phyloP scores from a whole-genome alignment of 2,329 filamentous ascomycete genomes.

The Aspergillus fischeri region DNA sequence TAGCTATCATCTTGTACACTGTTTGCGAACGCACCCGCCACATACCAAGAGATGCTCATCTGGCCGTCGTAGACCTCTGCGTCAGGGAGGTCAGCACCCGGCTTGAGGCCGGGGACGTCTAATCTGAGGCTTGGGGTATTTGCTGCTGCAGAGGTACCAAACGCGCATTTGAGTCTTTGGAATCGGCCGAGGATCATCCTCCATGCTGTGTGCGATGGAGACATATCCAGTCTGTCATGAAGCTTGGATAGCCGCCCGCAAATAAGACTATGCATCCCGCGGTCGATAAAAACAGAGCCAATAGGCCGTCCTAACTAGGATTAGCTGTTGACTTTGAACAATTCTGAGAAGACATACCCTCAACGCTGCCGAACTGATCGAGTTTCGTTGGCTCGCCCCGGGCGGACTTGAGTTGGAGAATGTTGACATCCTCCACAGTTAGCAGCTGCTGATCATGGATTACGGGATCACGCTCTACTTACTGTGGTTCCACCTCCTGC shows the following conservation, averaged over 20 bases:
- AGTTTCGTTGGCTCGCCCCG: slow-evolving; percentile 21
- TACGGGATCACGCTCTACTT: background rate
- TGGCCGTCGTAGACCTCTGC: slow-evolving; percentile 25
- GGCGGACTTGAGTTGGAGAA: slow-evolving; percentile 23
- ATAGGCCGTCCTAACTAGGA: slow-evolving; percentile 26
- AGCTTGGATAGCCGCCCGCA: slow-evolving; percentile 18
- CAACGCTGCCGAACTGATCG: slow-evolving; percentile 23
- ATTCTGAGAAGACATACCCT: slow-evolving; percentile 10
- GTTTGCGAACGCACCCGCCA: background rate
- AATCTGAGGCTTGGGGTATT: slow-evolving; percentile 24
- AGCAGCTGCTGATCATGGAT: background rate
- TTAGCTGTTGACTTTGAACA: background rate
- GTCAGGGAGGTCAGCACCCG: slow-evolving; percentile 18
- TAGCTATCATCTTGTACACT: too few relatives aligned
- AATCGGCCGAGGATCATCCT: slow-evolving; percentile 30
- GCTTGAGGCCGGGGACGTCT: slow-evolving; percentile 23
- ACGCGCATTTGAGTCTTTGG: slow-evolving; percentile 31
- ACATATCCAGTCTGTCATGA: slow-evolving; percentile 11
- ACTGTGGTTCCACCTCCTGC: slow-evolving; percentile 47
- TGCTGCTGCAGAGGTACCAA: slow-evolving; percentile 21
- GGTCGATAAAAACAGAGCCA: slow-evolving; percentile 35
- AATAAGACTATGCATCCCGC: slow-evolving; percentile 24
- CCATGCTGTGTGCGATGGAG: slow-evolving; percentile 21
- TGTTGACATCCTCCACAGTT: slow-evolving; percentile 26
- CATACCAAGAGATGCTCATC: slow-evolving; percentile 28